Evolutionary conservation across 2,329 filamentous ascomycete species (phyloP).

Genomic region (Dothideomycetidae sp.): DNA sequence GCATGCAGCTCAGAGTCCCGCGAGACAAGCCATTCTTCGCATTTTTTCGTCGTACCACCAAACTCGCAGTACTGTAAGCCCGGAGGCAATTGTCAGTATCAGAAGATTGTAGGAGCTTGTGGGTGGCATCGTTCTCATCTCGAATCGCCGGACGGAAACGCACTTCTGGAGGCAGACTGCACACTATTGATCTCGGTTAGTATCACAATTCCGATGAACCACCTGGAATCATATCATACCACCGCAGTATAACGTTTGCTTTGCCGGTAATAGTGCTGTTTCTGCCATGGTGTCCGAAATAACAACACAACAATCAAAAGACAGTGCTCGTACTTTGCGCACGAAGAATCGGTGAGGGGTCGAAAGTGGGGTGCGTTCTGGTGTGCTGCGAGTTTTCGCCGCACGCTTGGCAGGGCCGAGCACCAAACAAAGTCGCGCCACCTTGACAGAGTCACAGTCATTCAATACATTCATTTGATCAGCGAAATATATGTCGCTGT

Average conservation of each 20-base stretch:
- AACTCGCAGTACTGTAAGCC: slow-evolving; percentile 82
- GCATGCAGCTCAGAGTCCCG: slow-evolving; percentile 60
- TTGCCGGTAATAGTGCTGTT: slow-evolving; percentile 26
- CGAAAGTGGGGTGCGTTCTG: background rate
- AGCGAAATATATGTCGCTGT: too few species aligned
- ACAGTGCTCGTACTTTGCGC: too few species aligned
- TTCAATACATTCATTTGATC: too few species aligned
- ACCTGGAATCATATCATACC: too few species aligned
- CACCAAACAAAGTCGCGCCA: too few species aligned
- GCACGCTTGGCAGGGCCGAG: too few species aligned
- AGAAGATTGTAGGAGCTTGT: background rate
- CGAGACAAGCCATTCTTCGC: slow-evolving; percentile 83
- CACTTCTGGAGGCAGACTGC: slow-evolving; percentile 54
- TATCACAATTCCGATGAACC: too few species aligned
- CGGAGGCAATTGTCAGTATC: slow-evolving; percentile 11
- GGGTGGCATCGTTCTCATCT: too few species aligned
- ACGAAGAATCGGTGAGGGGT: background rate
- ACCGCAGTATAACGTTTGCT: slow-evolving; percentile 47
- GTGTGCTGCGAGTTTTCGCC: background rate
- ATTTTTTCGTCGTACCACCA: slow-evolving; percentile 90
- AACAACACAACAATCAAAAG: too few species aligned
- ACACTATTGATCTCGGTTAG: too few species aligned
- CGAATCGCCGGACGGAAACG: slow-evolving; percentile 24
- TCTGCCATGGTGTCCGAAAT: slow-evolving; percentile 18
- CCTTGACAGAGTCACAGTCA: too few species aligned